These are phyloP conservation scores for Lodderomyces oxycetoniae DNA, from an alignment of 1,139 yeast genomes.

Conservation along the genomic window DNA sequence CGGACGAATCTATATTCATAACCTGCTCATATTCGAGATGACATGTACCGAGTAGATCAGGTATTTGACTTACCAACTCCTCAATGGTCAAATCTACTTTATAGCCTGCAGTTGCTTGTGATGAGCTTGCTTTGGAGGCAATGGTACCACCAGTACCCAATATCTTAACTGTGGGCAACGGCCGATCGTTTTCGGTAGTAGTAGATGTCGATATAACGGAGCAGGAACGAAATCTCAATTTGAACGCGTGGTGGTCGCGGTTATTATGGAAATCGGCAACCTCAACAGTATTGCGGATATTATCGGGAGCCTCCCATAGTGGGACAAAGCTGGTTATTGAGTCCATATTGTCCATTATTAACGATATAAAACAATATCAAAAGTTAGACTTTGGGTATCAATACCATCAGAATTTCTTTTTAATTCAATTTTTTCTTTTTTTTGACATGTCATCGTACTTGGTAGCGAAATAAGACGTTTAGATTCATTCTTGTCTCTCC, in stretches of 20 bases:
- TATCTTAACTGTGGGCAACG: conserved; percentile 47
- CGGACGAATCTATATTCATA: conserved; percentile 62
- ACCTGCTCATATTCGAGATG: conserved; percentile 62
- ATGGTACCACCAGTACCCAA: conserved; percentile 74
- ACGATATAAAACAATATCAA: too few species aligned
- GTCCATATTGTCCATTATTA: too few species aligned
- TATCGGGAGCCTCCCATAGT: conserved; percentile 1
- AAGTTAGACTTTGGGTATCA: too few species aligned
- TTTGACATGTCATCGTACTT: too few species aligned
- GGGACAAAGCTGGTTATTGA: conserved; percentile 7
- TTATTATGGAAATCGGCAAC: conserved; percentile 4
- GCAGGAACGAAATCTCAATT: conserved; percentile 16
- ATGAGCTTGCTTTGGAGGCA: conserved; percentile 56
- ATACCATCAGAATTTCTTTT: too few species aligned
- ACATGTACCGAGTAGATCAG: conserved; percentile 56
- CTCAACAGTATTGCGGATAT: conserved; percentile 6
- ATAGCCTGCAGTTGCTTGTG: conserved; percentile 64
- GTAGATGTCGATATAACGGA: conserved; percentile 11
- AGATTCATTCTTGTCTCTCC: too few species aligned
- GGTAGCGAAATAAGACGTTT: too few species aligned
- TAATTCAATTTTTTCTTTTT: too few species aligned
- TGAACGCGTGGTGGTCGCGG: conserved; percentile 11
- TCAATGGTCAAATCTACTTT: conserved; percentile 63
- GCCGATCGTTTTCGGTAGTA: conserved; percentile 9
- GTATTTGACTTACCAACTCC: conserved; percentile 53